Base-by-base conservation (phyloP, 164 flowering plant species). In the Stephania yunnanensis region DNA sequence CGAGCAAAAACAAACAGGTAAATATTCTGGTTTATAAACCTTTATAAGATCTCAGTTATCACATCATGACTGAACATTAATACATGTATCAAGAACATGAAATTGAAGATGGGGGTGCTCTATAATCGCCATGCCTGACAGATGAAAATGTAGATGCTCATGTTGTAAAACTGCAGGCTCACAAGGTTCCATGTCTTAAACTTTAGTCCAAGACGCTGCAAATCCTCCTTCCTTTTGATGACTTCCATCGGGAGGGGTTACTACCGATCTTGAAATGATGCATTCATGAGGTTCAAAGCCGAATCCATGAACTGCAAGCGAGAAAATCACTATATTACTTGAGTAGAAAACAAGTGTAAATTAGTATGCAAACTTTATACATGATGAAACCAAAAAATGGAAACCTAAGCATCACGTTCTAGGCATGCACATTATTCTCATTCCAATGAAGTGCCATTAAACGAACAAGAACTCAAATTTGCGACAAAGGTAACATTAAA, bases 261-360 rank as follows among this genome's bases (percentile, higher is more conserved):
- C 71, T 85, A 87, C 70, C 86, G 86, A 76, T 90, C 94, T 31
- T 79, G 81, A 76, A 89, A 88, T 31, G 94, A 88, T 65, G 88
- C 87, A 82, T 89, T 83, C 94, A 90, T 90, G 52, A 90, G 86
- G 79, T 81, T 78, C 77, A 87, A 79, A 58, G 91, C 92, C 45
- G 84, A 82, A 76, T 90, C 94, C 94, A 90, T 86, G 83, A 88
- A 87, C 92, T 90, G 89, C 89, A 86, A 36, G 73, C 10, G 80
- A 68, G 20, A 58, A 58, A 58, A 15, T n/a, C 17, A 15, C 19
- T 55, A 12, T 58, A n/a, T 58, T n/a, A 58, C 64, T 58, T 19
- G n/a, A 58, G 6, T 15, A 58, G 64, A 58, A 7, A 58, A 58
- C 19, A 17, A 15, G 64, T 9, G 64, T n/a, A n/a, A 58, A 4